A percentile compares a stretch with the other conserved stretches of the same genome.
These are phyloP conservation scores for Neurospora sp. DNA, from an alignment of 495 filamentous ascomycete genomes.

Conservation along the genomic window DNA sequence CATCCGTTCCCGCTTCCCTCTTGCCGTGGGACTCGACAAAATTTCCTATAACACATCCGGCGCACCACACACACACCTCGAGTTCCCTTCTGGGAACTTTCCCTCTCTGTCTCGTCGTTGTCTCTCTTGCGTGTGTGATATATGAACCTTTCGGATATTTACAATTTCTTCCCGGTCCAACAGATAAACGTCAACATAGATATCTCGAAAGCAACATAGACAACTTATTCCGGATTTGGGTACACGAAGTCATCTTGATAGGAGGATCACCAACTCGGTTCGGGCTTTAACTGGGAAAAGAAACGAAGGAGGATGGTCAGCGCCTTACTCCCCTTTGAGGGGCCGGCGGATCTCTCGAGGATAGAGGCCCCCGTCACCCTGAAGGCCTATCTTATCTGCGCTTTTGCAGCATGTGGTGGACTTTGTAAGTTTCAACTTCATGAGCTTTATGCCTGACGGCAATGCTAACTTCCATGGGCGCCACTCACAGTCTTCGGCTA, in stretches of 20 bases:
- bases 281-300: not conserved
- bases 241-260: not conserved
- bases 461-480: not conserved
- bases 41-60: not conserved
- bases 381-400: conserved; percentile 58
- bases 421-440: conserved; percentile 30
- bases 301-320: not conserved
- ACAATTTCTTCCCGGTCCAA: not conserved
- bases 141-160: not conserved
- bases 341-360: conserved; percentile 35
- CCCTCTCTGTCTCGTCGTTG: not conserved
- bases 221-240: not conserved
- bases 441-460: not conserved
- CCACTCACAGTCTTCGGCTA: conserved; percentile 44
- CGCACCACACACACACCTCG: not conserved
- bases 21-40: not conserved
- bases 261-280: not conserved
- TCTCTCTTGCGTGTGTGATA: not conserved
- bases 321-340: conserved; percentile 15
- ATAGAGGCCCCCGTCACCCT: conserved; percentile 57
- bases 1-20: not conserved
- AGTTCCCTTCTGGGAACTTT: not conserved
- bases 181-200: not conserved
- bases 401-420: conserved; percentile 57
- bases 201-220: not conserved